Evolutionary conservation across 1,284 basidiomycete genomes (phyloP).

Genomic region (Boletus austroedulis): DNA sequence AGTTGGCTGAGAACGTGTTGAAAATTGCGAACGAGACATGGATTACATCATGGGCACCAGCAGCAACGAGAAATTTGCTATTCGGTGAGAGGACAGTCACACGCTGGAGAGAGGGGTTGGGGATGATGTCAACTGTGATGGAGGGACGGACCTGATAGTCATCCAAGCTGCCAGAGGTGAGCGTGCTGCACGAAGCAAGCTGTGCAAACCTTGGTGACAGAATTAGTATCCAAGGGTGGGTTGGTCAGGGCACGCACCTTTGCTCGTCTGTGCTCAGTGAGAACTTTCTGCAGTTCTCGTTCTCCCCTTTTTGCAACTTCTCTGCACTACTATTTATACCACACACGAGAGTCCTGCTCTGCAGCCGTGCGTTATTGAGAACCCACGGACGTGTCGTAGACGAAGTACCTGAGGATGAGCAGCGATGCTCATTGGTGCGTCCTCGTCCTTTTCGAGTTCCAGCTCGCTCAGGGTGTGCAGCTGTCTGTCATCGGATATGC

Average conservation of each 20-base stretch:
- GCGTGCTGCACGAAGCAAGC: conserved; percentile 57
- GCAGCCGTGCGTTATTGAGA: conserved; percentile 17
- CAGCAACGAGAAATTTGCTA: conserved; percentile 56
- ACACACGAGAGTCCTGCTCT: conserved; percentile 62
- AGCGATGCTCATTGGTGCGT: conserved; percentile 92
- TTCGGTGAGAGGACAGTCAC: conserved; percentile 72
- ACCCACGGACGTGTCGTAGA: background rate
- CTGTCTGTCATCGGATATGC: conserved; percentile 55
- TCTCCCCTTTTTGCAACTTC: conserved; percentile 60
- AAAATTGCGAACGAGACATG: background rate
- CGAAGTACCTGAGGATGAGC: conserved; percentile 57
- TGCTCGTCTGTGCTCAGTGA: conserved; percentile 49
- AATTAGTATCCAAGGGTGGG: conserved; percentile 9
- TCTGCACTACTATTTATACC: conserved; percentile 80
- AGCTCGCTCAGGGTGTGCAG: conserved; percentile 67
- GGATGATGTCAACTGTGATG: background rate
- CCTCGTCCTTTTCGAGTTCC: conserved; percentile 76
- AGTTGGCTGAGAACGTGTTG: conserved; percentile 14
- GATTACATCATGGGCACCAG: conserved; percentile 60
- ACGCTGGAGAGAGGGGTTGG: conserved; percentile 53
- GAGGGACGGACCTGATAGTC: conserved; percentile 72
- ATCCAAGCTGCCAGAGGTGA: conserved; percentile 57
- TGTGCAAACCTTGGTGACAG: conserved; percentile 48
- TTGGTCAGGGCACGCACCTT: conserved; percentile 13
- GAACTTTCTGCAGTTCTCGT: conserved; percentile 82